Evolutionary conservation across 75 land plant species (phyloP), one percentile per base, ranked within the genome.

Genomic region (Cryptomeria japonica): DNA sequence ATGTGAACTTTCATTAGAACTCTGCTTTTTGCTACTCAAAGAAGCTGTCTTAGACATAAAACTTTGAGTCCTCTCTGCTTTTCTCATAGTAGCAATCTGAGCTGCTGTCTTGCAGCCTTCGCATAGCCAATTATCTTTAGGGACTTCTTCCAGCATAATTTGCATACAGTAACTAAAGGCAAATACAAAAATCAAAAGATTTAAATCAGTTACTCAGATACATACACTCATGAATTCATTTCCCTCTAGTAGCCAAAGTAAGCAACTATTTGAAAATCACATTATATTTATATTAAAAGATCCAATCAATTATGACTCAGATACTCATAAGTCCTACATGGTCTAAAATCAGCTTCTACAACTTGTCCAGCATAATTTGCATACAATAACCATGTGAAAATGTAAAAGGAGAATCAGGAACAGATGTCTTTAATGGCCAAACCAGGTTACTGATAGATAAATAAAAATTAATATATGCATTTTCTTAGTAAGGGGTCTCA

Each of bases 111-210:
- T 88, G 86, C 97, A 96, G 78, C 89, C 93, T 85, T 96, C 97
- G 86, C 97, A 96, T 46, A 93, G 80, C 97, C 97, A 96, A 42
- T 93, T 92, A 42, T 95, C 94, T 86, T 92, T 93, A 58, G 97
- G 97, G 83, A 96, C 87, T 51, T 91, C 88, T 32, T 90, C 92
- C 89, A 95, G 51, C 91, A 90, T 95, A 68, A 84, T 76, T 39
- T 84, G 91, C 97, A 94, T 95, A 91, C 97, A 95, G 73, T 95
- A 95, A 72, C 95, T 95, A 90, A n/a, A 39, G 37, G 19, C 7
- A 85, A 72, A 85, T 61, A 70, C 18, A 38, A 2, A 31, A 68
- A 84, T n/a, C 41, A 53, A 34, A n/a, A 84, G 25, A 28, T 28
- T 64, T 64, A 0, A 64, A 64, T 64, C 28, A 64, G 70, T 64